Conservation (phyloP, 352 stramenopile species). For the Globisporangium mamillatum region DNA sequence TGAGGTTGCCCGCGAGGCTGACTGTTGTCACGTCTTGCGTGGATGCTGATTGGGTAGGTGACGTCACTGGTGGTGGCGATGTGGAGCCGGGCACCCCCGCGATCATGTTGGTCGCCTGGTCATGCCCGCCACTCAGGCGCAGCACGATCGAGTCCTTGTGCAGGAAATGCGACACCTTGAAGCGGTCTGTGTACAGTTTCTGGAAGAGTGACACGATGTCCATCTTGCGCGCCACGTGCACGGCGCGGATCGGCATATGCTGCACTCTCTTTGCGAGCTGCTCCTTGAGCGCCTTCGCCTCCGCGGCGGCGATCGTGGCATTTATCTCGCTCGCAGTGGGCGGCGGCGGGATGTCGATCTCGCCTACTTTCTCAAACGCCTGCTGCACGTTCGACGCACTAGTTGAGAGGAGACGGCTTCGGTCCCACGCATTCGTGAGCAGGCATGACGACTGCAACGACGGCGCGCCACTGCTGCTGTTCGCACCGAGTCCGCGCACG, state of each 20-base stretch:
- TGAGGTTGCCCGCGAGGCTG: slow-evolving; percentile 51
- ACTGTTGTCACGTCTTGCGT: slow-evolving; percentile 38
- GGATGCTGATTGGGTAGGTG: not conserved
- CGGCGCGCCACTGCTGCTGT: slow-evolving; percentile 8
- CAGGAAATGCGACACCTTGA: slow-evolving; percentile 78
- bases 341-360: slow-evolving; percentile 46
- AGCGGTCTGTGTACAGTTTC: slow-evolving; percentile 84
- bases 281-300: slow-evolving; percentile 44
- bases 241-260: slow-evolving; percentile 61
- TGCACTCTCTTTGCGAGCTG: slow-evolving; percentile 46
- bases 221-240: slow-evolving; percentile 84
- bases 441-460: slow-evolving; percentile 16
- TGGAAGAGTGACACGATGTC: slow-evolving; percentile 84
- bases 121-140: slow-evolving; percentile 40
- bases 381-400: not conserved
- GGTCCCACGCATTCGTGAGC: slow-evolving; percentile 16
- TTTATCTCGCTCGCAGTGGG: slow-evolving; percentile 64
- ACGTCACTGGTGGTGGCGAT: slow-evolving; percentile 18
- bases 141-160: slow-evolving; percentile 83
- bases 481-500: slow-evolving; percentile 10
- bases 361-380: slow-evolving; percentile 18
- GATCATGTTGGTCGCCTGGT: slow-evolving; percentile 31
- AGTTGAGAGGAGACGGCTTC: slow-evolving; percentile 14
- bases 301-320: slow-evolving; percentile 61
- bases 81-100: slow-evolving; percentile 21